A percentile compares a stretch with the other conserved stretches of the same genome.
Conservation (phyloP, 2,329 filamentous ascomycete species). For the Claviceps paspali region DNA sequence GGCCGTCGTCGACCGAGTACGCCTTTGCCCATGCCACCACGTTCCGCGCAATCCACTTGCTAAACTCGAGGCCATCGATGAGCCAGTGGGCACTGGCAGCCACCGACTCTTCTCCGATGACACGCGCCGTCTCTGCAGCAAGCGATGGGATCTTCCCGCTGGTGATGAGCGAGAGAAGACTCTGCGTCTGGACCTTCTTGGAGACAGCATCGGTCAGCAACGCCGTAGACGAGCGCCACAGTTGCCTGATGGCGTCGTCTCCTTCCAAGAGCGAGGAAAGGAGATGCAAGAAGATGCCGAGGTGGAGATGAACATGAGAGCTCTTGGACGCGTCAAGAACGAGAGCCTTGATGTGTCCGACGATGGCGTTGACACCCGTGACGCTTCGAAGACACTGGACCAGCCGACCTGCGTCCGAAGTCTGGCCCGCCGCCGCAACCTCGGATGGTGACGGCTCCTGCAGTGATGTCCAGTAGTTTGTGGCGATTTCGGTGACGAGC, state of each 20-base stretch:
- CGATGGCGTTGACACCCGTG: constrained; percentile 60
- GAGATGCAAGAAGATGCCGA: constrained; percentile 29
- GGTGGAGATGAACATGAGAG: constrained; percentile 27
- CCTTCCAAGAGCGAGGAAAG: constrained; percentile 26
- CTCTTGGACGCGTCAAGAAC: constrained; percentile 37
- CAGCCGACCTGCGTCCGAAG: constrained; percentile 33
- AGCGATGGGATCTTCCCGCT: constrained; percentile 34
- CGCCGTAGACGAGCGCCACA: constrained; percentile 23
- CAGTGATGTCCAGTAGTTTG: constrained; percentile 66
- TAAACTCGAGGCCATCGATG: constrained; percentile 47
- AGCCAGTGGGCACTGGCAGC: constrained; percentile 36
- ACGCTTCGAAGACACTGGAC: constrained; percentile 55
- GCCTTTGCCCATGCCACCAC: constrained; percentile 31
- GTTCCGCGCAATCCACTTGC: constrained; percentile 55
- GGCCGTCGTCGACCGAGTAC: constrained; percentile 15
- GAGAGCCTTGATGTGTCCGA: constrained; percentile 48
- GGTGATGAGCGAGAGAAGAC: constrained; percentile 28
- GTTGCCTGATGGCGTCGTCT: constrained; percentile 17
- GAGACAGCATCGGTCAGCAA: constrained; percentile 11
- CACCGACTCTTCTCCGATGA: constrained; percentile 23
- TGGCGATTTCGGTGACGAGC: constrained; percentile 58
- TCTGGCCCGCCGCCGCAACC: constrained; percentile 5
- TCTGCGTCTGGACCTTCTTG: constrained; percentile 18
- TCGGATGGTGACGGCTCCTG: constrained; percentile 23
- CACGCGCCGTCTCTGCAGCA: constrained; percentile 38